Evolutionary conservation across 2,329 filamentous ascomycete genomes (phyloP).

Genomic region (Bipolaris gigantea): DNA sequence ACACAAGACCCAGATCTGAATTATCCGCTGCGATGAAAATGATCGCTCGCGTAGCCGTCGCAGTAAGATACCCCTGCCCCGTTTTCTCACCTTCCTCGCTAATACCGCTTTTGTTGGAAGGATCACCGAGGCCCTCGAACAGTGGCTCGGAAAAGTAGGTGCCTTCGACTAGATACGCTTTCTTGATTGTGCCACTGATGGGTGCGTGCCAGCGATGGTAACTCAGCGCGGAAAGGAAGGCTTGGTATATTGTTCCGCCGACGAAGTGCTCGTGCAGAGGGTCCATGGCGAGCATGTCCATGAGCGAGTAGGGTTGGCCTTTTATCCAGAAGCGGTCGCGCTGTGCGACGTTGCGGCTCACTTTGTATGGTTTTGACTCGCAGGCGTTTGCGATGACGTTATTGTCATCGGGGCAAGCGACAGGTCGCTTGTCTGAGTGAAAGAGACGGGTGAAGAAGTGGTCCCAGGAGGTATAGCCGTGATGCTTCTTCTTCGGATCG

Average conservation of each 20-base stretch:
- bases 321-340: slow-evolving; percentile 70
- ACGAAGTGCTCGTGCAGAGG: slow-evolving; percentile 57
- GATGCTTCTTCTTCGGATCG: slow-evolving; percentile 56
- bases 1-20: slow-evolving; percentile 67
- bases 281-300: slow-evolving; percentile 65
- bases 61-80: slow-evolving; percentile 67
- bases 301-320: slow-evolving; percentile 66
- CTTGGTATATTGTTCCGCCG: slow-evolving; percentile 70
- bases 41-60: slow-evolving; percentile 68
- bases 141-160: slow-evolving; percentile 69
- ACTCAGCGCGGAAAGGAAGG: slow-evolving; percentile 66
- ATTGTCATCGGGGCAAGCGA: slow-evolving; percentile 59
- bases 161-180: slow-evolving; percentile 62
- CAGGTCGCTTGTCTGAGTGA: slow-evolving; percentile 58
- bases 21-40: slow-evolving; percentile 74
- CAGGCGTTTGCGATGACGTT: slow-evolving; percentile 64
- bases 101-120: slow-evolving; percentile 45
- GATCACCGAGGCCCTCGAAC: slow-evolving; percentile 52
- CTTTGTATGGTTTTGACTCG: slow-evolving; percentile 62
- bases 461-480: slow-evolving; percentile 70
- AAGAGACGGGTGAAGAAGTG: slow-evolving; percentile 68
- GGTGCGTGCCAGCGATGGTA: slow-evolving; percentile 75
- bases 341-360: slow-evolving; percentile 55
- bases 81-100: slow-evolving; percentile 48
- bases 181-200: slow-evolving; percentile 63